Evolutionary conservation across 371 early-diverging fungal genomes (phyloP), one percentile per base, ranked within the genome.

Genomic region (Mucor irregularis): DNA sequence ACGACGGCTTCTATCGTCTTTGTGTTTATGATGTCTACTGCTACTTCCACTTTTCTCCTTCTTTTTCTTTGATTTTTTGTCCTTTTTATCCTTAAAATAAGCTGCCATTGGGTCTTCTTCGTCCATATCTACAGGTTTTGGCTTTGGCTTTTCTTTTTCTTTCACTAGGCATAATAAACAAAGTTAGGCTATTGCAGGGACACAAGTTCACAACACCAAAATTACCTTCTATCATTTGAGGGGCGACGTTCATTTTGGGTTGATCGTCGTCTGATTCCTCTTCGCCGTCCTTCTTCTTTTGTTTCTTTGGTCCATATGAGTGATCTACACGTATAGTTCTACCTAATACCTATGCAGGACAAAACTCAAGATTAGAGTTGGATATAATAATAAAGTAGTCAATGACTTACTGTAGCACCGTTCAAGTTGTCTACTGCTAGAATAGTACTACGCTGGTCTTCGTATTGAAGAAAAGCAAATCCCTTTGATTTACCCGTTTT

Each of bases 341-440:
- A 9, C 49, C 63, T 11, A 71, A 40, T 2, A 73, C 68, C 66
- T 73, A 53, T 22, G 9, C 1, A 9, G 8, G 24, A 42, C 3
- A 5, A 13, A 21, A 24, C n/a, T n/a, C n/a, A 22, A 22, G 1
- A 3, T 19, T 24, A 5, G 25, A 6, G 11, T 0, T 2, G 24
- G 5, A 42, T 4, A 42, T 13, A 2, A 42, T 10, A 21, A 7
- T 24, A 17, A 11, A 7, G 24, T 24, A 7, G 14, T 42, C n/a
- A 5, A 16, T 38, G 1, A 53, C 45, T 54, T 78, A 90, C 86
- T 71, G 86, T 78, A 29, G 81, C 78, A 5, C 96, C 96, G 61
- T 93, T 93, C 49, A 97, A 76, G 72, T 97, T 97, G 68, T 97
- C 98, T 2, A 97, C 98, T 2, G 96, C 95, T 28, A 97, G 78